Evolutionary conservation across 75 land plant genomes (phyloP), one percentile per base, ranked within the genome.

Genomic region (Isoetes taiwanensis): DNA sequence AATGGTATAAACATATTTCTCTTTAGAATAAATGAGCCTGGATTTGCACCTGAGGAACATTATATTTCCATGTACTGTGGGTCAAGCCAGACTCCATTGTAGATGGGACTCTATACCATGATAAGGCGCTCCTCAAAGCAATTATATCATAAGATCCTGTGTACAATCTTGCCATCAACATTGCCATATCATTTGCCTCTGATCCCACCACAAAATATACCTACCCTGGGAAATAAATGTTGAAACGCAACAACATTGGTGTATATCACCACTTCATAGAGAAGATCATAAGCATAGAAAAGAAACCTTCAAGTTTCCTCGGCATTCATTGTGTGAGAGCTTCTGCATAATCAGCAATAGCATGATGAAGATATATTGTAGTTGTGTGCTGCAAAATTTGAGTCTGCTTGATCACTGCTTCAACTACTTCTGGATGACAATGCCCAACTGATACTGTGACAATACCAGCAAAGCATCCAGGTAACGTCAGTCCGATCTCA

Each of bases 381-480:
- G 89, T 84, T 25, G 98, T 77, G 43, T 93, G 98, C 17, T 93
- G 96, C 34, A 93, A 31, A 17, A 74, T 70, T 28, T 71, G 80
- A 0, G 74, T 81, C 54, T 93, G 98, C 17, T 66, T 64, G 28
- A 81, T 50, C 14, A 93, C 74, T 19, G 96, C 85, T 21, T 80
- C 72, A 3, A 84, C 76, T 26, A 93, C 83, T 37, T 81, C 85
- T 2, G 96, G 96, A 43, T 93, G 98, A 38, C 96, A 79, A 62
- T 93, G 98, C 0, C 98, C 98, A 39, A 90, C 88, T 35, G 79
- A 81, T 3, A 93, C 90, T 10, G 83, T 79, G 17, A 80, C 98
- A 58, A 93, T 87, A 30, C 98, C 98, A 24, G 81, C 98, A 64
- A 84, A 93, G 0, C 76, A 94, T 68, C 87, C 98, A n/a, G 87